Base-by-base conservation (phyloP, 2,329 filamentous ascomycete species). In the Stagonosporopsis tanaceti region DNA sequence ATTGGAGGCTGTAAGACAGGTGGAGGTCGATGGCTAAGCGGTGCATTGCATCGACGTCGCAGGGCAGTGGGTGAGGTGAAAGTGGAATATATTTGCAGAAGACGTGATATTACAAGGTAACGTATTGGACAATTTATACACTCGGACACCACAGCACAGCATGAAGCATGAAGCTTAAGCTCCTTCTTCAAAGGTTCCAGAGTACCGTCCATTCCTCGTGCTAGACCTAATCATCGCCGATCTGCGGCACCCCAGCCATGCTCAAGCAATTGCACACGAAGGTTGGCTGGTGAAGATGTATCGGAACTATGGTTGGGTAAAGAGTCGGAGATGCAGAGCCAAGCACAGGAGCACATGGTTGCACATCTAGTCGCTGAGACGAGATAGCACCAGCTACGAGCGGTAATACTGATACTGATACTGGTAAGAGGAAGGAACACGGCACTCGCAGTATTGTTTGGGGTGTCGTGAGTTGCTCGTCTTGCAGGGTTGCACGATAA, bases 361-460 rank as follows among this genome's bases (percentile, higher is more conserved):
- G 17, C 47, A 56, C 53, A 51, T 56, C 53, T 56, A 56, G 8
- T 41, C 41, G 41, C 30, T 41, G 46, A 30, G 14, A 39, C 5
- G 42, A n/a, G 32, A 34, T 7, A n/a, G 32, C 7, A n/a, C 15
- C 37, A 39, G 37, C 37, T 22, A 14, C 30, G 4, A 50, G 22
- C 20, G 28, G 28, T 22, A 32, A 27, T n/a, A 24, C 6, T 28
- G 8, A 12, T 20, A 20, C 37, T 22, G 37, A 39, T 22, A 32
- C 6, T 9, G 11, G 30, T 9, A 14, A 32, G 30, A 32, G 30
- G 20, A 25, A 15, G 7, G 25, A 32, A 27, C 40, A 52, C 20
- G 27, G 28, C 28, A 40, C 3, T 38, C 7, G 24, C 17, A 32
- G 41, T 46, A 47, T 46, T 38, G 42, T 14, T 9, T 32, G 7